phyloP scores from a whole-genome alignment of 108 stramenopile genomes.

The Fragilaria crotonensis region DNA sequence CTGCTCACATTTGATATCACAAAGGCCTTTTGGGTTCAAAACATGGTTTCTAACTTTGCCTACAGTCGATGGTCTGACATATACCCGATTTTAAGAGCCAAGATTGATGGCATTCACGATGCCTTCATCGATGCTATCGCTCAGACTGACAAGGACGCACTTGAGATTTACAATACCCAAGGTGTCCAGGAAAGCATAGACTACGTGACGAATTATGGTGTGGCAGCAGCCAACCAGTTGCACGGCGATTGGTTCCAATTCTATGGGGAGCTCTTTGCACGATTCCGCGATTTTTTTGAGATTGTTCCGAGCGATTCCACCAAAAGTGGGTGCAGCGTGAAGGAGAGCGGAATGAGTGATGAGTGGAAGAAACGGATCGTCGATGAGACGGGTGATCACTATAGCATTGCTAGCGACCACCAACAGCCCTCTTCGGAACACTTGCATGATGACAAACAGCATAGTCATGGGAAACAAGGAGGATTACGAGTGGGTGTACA shows the following conservation, averaged over 20 bases:
- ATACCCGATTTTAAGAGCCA: slow-evolving; percentile 37
- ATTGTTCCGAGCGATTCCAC: slow-evolving; percentile 32
- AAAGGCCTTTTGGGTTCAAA: slow-evolving; percentile 72
- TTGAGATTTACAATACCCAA: slow-evolving; percentile 13
- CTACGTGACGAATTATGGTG: slow-evolving; percentile 27
- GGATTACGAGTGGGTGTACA: too few relatives aligned
- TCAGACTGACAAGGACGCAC: slow-evolving; percentile 24
- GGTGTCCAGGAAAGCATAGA: slow-evolving; percentile 23
- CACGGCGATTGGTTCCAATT: slow-evolving; percentile 38
- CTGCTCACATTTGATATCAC: slow-evolving; percentile 45
- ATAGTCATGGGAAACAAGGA: too few relatives aligned
- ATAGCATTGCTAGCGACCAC: neutral
- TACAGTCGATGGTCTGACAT: slow-evolving; percentile 51
- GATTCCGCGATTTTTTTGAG: slow-evolving; percentile 49
- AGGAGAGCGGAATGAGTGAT: slow-evolving; percentile 30
- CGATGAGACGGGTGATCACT: slow-evolving; percentile 37
- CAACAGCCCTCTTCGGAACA: too few relatives aligned
- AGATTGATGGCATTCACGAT: slow-evolving; percentile 26
- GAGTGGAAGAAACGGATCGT: slow-evolving; percentile 39
- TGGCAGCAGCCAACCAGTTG: slow-evolving; percentile 28
- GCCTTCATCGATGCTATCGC: slow-evolving; percentile 13
- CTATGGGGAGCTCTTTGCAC: slow-evolving; percentile 59
- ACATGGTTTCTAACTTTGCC: slow-evolving; percentile 57
- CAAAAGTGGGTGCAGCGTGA: slow-evolving; percentile 33
- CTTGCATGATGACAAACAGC: too few relatives aligned